Base-by-base conservation (phyloP, 768 basidiomycete species). In the Crassisporium funariophilum region DNA sequence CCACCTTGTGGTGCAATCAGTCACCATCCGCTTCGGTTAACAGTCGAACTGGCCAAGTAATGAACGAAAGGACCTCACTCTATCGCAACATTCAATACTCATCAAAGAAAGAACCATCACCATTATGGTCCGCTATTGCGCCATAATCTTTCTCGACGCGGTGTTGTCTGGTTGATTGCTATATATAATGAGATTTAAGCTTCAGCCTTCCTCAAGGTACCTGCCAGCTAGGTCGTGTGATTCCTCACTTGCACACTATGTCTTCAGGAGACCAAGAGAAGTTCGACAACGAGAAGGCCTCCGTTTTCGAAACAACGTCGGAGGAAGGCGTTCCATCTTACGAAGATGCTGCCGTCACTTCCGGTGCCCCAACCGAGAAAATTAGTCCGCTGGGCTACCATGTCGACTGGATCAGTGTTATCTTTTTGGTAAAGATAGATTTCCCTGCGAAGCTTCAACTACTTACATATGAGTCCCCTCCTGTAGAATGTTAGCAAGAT, bases 401-500 rank as follows among this genome's bases (percentile, higher is more conserved):
- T 61, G 65, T 68, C 38, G 64, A 58, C 52, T 62, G 51, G 45
- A 44, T 61, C n/a, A 58, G 54, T 35, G 61, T 65, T 35, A 44
- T 60, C 15, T 61, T 63, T 43, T 39, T 63, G 54, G 61, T 63
- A 19, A 33, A 44, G 17, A 29, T 22, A 25, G 5, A 22, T 41
- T 16, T 25, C 11, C 41, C n/a, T n/a, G n/a, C n/a, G n/a, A n/a
- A n/a, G n/a, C n/a, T n/a, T n/a, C n/a, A n/a, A n/a, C n/a, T n/a
- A n/a, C n/a, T n/a, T n/a, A n/a, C n/a, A n/a, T n/a, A n/a, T n/a
- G n/a, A n/a, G n/a, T n/a, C n/a, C n/a, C n/a, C n/a, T n/a, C n/a
- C n/a, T n/a, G n/a, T n/a, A 68, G 68, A 69, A 69, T 39, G 50
- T 67, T 34, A 65, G 66, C 43, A 65, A 62, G 44, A 71, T 71